A percentile compares a stretch with the other conserved stretches of the same genome.
These are phyloP conservation scores for Stentor roeselii DNA, from an alignment of 73 alveolate genomes.

Conservation along the genomic window DNA sequence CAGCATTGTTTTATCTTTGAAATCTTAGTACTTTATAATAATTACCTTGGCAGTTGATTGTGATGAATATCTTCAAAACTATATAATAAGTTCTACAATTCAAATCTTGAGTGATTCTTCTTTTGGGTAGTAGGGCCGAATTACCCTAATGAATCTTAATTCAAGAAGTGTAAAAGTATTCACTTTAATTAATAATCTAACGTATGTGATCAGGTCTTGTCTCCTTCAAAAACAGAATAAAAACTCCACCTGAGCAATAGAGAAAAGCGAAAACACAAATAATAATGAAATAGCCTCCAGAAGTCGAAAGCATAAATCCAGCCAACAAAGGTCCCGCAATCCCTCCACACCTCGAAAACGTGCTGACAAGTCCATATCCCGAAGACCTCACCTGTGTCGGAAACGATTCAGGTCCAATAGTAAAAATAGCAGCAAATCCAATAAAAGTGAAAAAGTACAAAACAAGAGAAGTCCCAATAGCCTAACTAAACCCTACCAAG, in stretches of 20 bases:
- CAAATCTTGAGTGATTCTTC: too few species aligned
- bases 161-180: too few species aligned
- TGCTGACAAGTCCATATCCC: not conserved
- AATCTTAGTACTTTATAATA: too few species aligned
- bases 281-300: not conserved
- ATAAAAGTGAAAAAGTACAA: not conserved
- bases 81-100: too few species aligned
- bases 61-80: too few species aligned
- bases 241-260: not conserved
- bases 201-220: not conserved
- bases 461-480: not conserved
- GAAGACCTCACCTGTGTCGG: not conserved
- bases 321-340: not conserved
- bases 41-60: too few species aligned
- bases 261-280: not conserved
- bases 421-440: not conserved
- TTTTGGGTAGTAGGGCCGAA: too few species aligned
- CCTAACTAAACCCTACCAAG: not conserved
- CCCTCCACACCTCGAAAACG: not conserved
- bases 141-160: too few species aligned
- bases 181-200: too few species aligned
- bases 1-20: too few species aligned
- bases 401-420: not conserved
- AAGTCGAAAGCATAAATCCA: not conserved
- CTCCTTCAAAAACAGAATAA: not conserved